Percentiles rank a stretch among this genome's conserved stretches.
Evolutionary conservation across 169 alveolate species (phyloP).

Genomic region (Plasmodium relictum): DNA sequence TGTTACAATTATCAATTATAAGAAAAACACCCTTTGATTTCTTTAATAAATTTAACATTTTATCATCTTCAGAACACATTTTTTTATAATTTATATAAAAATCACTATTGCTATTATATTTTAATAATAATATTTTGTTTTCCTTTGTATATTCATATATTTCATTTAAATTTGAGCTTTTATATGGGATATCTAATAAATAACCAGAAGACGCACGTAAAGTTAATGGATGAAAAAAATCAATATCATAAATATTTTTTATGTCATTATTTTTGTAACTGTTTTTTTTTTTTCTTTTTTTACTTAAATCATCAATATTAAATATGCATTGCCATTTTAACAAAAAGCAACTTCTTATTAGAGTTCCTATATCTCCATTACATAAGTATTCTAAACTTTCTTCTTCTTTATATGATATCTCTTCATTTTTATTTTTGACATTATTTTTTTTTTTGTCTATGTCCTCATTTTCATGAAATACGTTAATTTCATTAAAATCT

Average conservation of each 20-base stretch:
- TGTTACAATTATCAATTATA: conserved; percentile 71
- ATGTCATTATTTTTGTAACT: conserved; percentile 23
- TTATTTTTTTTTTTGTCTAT: background rate
- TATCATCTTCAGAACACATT: conserved; percentile 10
- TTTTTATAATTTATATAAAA: conserved; percentile 39
- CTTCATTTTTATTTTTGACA: background rate
- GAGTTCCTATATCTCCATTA: conserved; percentile 73
- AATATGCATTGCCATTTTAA: conserved; percentile 75
- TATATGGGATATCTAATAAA: conserved; percentile 61
- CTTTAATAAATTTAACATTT: conserved; percentile 34
- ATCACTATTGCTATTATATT: conserved; percentile 26
- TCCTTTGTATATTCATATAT: conserved; percentile 39
- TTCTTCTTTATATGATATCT: background rate
- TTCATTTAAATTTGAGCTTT: conserved; percentile 30
- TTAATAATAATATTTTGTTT: conserved; percentile 55
- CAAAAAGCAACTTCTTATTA: conserved; percentile 63
- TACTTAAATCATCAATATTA: conserved; percentile 20
- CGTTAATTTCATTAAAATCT: background rate
- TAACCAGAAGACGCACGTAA: conserved; percentile 67
- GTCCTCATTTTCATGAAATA: background rate
- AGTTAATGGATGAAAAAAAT: conserved; percentile 69
- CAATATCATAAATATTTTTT: conserved; percentile 32
- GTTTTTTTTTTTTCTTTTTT: background rate
- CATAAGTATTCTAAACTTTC: conserved; percentile 34
- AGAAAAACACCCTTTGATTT: conserved; percentile 75